These are phyloP conservation scores for Ophiosphaerella herpotricha DNA, from an alignment of 2,329 filamentous ascomycete species.

Conservation along the genomic window DNA sequence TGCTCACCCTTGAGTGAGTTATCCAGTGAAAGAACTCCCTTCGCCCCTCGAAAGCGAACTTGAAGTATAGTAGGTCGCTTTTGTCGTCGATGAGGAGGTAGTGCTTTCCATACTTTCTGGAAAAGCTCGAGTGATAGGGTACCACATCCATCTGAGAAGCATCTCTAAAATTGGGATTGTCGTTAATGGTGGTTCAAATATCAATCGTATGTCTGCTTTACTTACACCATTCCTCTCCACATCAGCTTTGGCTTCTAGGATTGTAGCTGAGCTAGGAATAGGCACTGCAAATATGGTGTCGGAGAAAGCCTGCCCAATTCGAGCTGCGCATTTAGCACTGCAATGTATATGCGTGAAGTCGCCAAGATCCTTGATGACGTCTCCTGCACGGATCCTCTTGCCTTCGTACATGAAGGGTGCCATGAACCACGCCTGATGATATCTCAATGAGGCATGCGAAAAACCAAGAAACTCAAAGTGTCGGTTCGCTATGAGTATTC, in stretches of 20 bases:
- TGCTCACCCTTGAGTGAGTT: constrained; percentile 59
- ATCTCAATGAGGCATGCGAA: constrained; percentile 37
- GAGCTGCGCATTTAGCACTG: constrained; percentile 63
- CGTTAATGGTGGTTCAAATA: no score
- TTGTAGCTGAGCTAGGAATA: constrained; percentile 54
- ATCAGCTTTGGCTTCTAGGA: constrained; percentile 52
- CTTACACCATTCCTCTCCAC: constrained; percentile 54
- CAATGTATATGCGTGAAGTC: constrained; percentile 55
- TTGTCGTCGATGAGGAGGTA: constrained; percentile 47
- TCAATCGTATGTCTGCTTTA: no score
- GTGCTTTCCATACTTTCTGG: constrained; percentile 63
- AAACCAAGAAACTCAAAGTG: constrained; percentile 41
- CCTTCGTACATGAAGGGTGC: constrained; percentile 30
- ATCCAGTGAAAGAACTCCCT: constrained; percentile 67
- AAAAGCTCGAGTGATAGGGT: constrained; percentile 68
- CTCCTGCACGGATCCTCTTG: constrained; percentile 56
- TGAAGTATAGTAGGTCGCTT: constrained; percentile 59
- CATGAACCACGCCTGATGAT: constrained; percentile 42
- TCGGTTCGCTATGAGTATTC: constrained; percentile 53
- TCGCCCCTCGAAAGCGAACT: constrained; percentile 73
- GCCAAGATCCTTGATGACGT: constrained; percentile 54
- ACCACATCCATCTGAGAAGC: constrained; percentile 81
- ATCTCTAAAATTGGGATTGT: constrained; percentile 40
- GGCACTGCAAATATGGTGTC: constrained; percentile 73
- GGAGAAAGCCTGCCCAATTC: constrained; percentile 73